Conservation (phyloP, 1,284 basidiomycete species). For the Melanopsichium pennsylvanicum region DNA sequence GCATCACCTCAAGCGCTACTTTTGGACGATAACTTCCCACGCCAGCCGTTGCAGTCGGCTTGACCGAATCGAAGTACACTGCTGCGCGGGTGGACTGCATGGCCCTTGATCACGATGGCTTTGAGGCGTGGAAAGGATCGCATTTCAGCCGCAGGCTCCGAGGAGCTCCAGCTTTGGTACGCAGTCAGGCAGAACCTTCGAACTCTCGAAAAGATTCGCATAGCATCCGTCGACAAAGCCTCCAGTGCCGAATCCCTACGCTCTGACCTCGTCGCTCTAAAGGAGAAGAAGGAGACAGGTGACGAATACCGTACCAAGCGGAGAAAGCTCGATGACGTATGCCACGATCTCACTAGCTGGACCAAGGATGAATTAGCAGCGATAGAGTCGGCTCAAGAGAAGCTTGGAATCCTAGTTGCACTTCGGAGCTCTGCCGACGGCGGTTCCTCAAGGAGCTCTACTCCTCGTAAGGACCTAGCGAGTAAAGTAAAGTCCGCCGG, state of each 20-base stretch:
- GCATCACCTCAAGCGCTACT: neutral
- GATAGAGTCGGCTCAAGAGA: constrained; percentile 55
- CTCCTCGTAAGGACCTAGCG: constrained; percentile 33
- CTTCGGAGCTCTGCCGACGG: constrained; percentile 43
- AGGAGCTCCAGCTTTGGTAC: constrained; percentile 63
- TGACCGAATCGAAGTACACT: neutral
- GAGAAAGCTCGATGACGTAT: constrained; percentile 41
- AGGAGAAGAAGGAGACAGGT: constrained; percentile 36
- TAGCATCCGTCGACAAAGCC: constrained; percentile 39
- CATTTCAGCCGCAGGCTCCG: constrained; percentile 37
- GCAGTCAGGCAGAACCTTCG: constrained; percentile 52
- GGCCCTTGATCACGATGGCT: constrained; percentile 14
- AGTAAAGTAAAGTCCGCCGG: constrained; percentile 19
- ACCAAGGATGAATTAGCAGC: constrained; percentile 51
- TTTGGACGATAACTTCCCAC: neutral
- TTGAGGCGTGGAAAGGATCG: constrained; percentile 41
- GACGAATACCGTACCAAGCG: constrained; percentile 49
- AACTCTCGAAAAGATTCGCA: constrained; percentile 53
- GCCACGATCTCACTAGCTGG: constrained; percentile 34
- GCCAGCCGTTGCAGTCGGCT: neutral
- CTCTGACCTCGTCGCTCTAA: constrained; percentile 22
- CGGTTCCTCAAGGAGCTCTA: constrained; percentile 16
- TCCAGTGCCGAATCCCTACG: constrained; percentile 21
- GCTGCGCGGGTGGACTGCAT: neutral
- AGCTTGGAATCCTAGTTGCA: constrained; percentile 52